These are phyloP conservation scores for Petasospora rhodanensis DNA, from an alignment of 1,139 yeast genomes.

Conservation along the genomic window DNA sequence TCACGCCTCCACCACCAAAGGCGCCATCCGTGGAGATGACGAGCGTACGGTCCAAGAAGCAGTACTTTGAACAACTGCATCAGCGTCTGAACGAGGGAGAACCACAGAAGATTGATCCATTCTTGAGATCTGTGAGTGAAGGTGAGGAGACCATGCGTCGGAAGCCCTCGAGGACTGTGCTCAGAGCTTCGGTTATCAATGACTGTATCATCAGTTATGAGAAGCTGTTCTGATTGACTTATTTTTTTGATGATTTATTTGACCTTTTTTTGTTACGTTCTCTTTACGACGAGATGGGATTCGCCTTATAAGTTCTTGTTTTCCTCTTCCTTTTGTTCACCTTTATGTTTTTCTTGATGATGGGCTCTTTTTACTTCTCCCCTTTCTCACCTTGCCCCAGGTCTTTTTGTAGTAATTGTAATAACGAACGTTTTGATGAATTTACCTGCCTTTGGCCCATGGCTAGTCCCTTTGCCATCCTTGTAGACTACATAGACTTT, in stretches of 20 bases:
- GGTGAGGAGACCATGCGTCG: neutral
- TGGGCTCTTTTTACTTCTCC: too few species aligned
- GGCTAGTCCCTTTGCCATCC: too few species aligned
- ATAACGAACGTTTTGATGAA: too few species aligned
- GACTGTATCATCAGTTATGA: constrained; percentile 21
- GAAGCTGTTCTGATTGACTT: constrained; percentile 17
- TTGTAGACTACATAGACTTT: too few species aligned
- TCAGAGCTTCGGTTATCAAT: constrained; percentile 19
- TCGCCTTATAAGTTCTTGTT: too few species aligned
- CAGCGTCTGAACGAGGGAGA: neutral
- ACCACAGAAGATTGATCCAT: constrained; percentile 1
- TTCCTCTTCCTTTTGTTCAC: too few species aligned
- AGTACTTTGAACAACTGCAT: constrained; percentile 7
- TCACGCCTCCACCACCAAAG: too few species aligned
- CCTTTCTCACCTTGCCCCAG: too few species aligned
- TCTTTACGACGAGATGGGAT: too few species aligned
- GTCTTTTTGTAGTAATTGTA: too few species aligned
- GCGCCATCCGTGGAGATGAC: constrained; percentile 3
- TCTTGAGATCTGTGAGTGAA: constrained; percentile 1
- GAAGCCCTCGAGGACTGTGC: constrained; percentile 19
- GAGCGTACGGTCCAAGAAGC: constrained; percentile 6
- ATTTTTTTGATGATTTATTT: neutral
- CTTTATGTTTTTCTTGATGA: too few species aligned
- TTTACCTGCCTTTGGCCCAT: too few species aligned
- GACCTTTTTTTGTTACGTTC: neutral